phyloP scores from a whole-genome alignment of 2,329 filamentous ascomycete species.

The Cylindrodendrum hubeiense region DNA sequence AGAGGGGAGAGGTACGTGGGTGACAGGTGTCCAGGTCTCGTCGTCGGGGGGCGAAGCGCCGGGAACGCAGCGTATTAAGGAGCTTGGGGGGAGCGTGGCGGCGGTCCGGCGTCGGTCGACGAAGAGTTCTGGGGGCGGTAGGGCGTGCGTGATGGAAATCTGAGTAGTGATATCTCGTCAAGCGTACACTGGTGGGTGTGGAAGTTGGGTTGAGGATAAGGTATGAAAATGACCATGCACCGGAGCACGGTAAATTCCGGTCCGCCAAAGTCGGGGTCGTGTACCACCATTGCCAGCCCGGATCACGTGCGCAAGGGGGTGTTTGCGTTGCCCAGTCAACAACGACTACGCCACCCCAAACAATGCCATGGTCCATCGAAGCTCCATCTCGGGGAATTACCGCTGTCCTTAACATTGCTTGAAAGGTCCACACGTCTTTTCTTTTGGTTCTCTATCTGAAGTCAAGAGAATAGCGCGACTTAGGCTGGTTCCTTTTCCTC shows the following conservation, averaged over 20 bases:
- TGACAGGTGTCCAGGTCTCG: conserved; percentile 39
- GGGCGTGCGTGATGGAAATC: conserved; percentile 40
- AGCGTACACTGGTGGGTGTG: conserved; percentile 42
- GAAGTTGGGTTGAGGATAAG: conserved; percentile 49
- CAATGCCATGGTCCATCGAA: conserved; percentile 31
- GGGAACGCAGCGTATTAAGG: conserved; percentile 41
- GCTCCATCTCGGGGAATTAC: conserved; percentile 10
- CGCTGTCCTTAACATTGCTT: conserved; percentile 33
- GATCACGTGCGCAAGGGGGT: conserved; percentile 44
- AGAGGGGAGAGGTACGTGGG: conserved; percentile 37
- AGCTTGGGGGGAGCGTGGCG: conserved; percentile 39
- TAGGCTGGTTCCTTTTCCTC: conserved; percentile 38
- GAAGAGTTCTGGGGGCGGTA: conserved; percentile 27
- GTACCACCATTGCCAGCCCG: conserved; percentile 22
- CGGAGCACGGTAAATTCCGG: conserved; percentile 47
- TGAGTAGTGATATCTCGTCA: conserved; percentile 46
- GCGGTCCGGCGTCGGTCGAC: conserved; percentile 39
- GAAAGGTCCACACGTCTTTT: conserved; percentile 28
- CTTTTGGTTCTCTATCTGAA: conserved; percentile 34
- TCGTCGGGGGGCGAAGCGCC: conserved; percentile 35
- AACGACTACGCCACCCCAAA: conserved; percentile 32
- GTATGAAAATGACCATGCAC: conserved; percentile 49
- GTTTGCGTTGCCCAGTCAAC: conserved; percentile 38
- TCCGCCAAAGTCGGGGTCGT: conserved; percentile 34
- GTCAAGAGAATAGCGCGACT: conserved; percentile 32